These are phyloP conservation scores for Colletotrichum tabaci DNA, from an alignment of 2,329 filamentous ascomycete genomes.

Conservation along the genomic window DNA sequence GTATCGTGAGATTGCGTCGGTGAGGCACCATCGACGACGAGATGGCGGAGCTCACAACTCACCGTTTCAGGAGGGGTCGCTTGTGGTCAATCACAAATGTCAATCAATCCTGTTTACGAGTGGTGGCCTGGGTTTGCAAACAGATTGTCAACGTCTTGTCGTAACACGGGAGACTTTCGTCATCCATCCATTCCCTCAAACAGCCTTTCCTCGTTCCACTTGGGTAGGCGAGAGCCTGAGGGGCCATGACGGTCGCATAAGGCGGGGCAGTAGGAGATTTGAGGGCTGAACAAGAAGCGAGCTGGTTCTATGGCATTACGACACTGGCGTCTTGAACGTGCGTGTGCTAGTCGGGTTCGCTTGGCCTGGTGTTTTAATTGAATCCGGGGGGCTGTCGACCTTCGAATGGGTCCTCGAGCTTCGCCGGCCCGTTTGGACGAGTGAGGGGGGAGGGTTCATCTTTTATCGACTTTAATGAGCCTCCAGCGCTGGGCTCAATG, in stretches of 20 bases:
- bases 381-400: conserved; percentile 5
- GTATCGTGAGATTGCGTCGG: conserved; percentile 5
- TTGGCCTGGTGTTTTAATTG: conserved; percentile 21
- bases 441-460: not conserved
- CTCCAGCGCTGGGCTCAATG: conserved; percentile 13
- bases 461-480: conserved; percentile 20
- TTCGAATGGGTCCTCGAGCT: conserved; percentile 8
- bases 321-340: conserved; percentile 21
- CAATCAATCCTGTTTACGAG: not conserved
- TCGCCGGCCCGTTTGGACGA: not conserved
- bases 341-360: conserved; percentile 1
- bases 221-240: not conserved
- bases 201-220: not conserved
- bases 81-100: too few species aligned
- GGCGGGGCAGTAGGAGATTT: conserved; percentile 37
- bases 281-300: conserved; percentile 28
- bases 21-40: conserved; percentile 9
- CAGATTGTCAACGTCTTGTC: not conserved
- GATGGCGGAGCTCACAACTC: conserved; percentile 3
- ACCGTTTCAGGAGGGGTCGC: not conserved
- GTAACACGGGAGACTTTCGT: too few species aligned
- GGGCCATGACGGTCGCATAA: not conserved
- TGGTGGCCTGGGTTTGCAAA: not conserved
- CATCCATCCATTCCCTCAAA: not conserved
- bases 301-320: conserved; percentile 27